phyloP scores from a whole-genome alignment of 441 rosid species.

The Pelargonium myrrhifolium region DNA sequence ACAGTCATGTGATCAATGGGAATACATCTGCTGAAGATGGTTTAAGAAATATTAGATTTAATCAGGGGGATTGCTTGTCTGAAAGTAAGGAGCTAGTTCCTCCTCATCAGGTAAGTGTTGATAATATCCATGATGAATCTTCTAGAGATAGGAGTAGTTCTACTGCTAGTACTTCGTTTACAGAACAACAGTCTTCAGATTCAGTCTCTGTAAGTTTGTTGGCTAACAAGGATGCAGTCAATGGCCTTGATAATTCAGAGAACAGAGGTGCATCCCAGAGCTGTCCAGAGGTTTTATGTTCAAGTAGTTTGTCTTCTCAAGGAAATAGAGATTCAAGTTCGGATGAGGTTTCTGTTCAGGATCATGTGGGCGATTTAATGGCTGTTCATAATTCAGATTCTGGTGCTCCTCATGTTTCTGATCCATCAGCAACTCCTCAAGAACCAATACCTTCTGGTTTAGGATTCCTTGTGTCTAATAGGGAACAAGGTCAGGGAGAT shows the following conservation, averaged over 20 bases:
- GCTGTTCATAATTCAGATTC: constrained; percentile 18
- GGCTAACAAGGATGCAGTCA: constrained; percentile 42
- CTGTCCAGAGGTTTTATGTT: constrained; percentile 15
- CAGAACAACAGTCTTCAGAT: constrained; percentile 42
- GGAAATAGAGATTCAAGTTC: constrained; percentile 26
- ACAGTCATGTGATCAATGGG: constrained; percentile 22
- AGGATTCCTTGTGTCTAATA: constrained; percentile 40
- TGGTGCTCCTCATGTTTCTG: constrained; percentile 27
- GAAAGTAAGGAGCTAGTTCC: constrained; percentile 33
- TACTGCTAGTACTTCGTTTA: constrained; percentile 38
- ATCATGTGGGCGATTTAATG: constrained; percentile 25
- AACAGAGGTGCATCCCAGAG: constrained; percentile 28
- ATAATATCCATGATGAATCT: constrained; percentile 30
- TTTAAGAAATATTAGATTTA: constrained; percentile 23
- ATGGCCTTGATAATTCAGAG: constrained; percentile 37
- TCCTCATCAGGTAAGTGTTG: constrained; percentile 38
- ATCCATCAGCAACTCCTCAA: constrained; percentile 23
- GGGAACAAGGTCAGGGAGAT: constrained; percentile 34
- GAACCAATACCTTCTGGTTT: constrained; percentile 37
- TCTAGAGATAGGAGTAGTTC: constrained; percentile 32
- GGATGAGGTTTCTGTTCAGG: constrained; percentile 22
- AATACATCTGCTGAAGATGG: constrained; percentile 22
- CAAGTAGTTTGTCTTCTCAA: constrained; percentile 31
- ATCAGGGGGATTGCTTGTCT: constrained; percentile 26
- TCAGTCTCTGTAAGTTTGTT: constrained; percentile 32